Evolutionary conservation across 345 rosid species (phyloP).

Genomic region (Citrus inodora): DNA sequence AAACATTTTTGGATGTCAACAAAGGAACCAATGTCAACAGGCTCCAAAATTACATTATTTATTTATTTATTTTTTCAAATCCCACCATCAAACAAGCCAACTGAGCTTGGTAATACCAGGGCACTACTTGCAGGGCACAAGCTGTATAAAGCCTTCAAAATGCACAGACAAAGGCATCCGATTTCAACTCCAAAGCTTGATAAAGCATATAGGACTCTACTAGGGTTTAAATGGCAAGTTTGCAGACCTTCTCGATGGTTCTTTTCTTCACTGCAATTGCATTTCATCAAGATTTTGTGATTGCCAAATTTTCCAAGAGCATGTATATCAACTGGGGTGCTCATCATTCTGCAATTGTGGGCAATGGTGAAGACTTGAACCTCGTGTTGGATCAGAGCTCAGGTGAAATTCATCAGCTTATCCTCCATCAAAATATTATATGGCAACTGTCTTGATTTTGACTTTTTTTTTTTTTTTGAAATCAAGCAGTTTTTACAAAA

Average conservation of each 20-base stretch:
- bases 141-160: constrained; percentile 14
- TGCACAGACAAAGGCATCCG: constrained; percentile 17
- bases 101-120: background rate
- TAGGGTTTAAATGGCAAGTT: constrained; percentile 36
- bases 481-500: background rate
- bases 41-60: background rate
- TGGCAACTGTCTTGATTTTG: background rate
- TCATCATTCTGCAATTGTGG: constrained; percentile 30
- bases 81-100: background rate
- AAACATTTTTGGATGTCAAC: background rate
- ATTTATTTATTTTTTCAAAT: too few relatives aligned
- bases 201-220: background rate
- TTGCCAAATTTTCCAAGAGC: constrained; percentile 49
- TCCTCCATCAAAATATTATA: background rate
- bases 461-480: background rate
- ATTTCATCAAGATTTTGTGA: constrained; percentile 33
- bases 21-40: constrained; percentile 11
- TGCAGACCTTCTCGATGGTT: constrained; percentile 19
- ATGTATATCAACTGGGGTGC: constrained; percentile 63
- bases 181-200: constrained; percentile 5
- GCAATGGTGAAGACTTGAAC: constrained; percentile 40
- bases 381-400: constrained; percentile 61
- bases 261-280: constrained; percentile 29
- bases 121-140: constrained; percentile 1
- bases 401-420: constrained; percentile 26